Evolutionary conservation across 352 stramenopile species (phyloP).

Genomic region (Plasmopara viticola): DNA sequence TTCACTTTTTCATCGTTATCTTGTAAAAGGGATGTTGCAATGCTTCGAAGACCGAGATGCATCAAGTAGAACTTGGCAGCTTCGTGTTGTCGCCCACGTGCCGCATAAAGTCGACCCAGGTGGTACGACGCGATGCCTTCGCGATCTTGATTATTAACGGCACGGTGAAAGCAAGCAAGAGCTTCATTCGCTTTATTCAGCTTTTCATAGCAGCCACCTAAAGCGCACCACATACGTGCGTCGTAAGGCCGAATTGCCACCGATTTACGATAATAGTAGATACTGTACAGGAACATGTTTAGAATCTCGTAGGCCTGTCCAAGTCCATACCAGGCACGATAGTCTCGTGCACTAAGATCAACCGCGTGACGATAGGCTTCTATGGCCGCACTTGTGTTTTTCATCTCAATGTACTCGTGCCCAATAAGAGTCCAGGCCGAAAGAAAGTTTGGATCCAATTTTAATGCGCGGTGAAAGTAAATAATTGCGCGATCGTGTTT

Average conservation of each 20-base stretch:
- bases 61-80: constrained; percentile 72
- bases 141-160: constrained; percentile 67
- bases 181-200: constrained; percentile 62
- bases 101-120: constrained; percentile 50
- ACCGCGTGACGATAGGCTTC: constrained; percentile 93
- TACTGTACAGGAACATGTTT: constrained; percentile 96
- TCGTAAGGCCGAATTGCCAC: constrained; percentile 93
- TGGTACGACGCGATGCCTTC: constrained; percentile 73
- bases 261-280: constrained; percentile 98
- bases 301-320: constrained; percentile 98
- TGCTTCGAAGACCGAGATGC: constrained; percentile 45
- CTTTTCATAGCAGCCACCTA: constrained; percentile 86
- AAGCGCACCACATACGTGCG: constrained; percentile 96
- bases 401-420: constrained; percentile 98
- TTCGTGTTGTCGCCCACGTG: constrained; percentile 43
- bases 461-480: constrained; percentile 95
- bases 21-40: constrained; percentile 16
- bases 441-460: constrained; percentile 92
- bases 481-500: constrained; percentile 96
- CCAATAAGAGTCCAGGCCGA: constrained; percentile 98
- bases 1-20: constrained; percentile 12
- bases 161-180: constrained; percentile 67
- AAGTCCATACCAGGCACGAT: constrained; percentile 97
- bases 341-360: constrained; percentile 92
- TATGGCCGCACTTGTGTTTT: constrained; percentile 95